These are phyloP conservation scores for Metarhizium guizhouense DNA, from an alignment of 2,329 filamentous ascomycete species.

Conservation along the genomic window DNA sequence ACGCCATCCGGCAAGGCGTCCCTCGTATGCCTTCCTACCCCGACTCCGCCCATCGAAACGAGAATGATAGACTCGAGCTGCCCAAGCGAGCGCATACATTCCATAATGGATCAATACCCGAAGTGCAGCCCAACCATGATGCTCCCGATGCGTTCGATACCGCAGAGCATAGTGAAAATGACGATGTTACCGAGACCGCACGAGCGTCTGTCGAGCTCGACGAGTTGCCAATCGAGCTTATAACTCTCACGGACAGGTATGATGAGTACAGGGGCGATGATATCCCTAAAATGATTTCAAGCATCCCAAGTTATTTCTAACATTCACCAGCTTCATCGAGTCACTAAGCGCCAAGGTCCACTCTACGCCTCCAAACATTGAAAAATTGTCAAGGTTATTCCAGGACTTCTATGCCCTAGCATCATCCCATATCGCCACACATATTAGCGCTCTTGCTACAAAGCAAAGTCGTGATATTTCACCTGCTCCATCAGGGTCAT, in stretches of 20 bases:
- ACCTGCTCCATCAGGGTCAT: constrained; percentile 43
- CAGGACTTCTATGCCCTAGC: constrained; percentile 88
- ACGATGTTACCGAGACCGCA: constrained; percentile 37
- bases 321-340: constrained; percentile 66
- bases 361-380: constrained; percentile 71
- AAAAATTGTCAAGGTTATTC: constrained; percentile 75
- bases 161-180: constrained; percentile 28
- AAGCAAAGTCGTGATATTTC: constrained; percentile 62
- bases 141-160: constrained; percentile 42
- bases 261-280: constrained; percentile 3
- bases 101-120: constrained; percentile 25
- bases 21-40: constrained; percentile 22
- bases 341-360: constrained; percentile 83
- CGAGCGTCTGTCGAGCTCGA: constrained; percentile 64
- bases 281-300: not conserved
- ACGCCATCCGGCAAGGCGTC: constrained; percentile 20
- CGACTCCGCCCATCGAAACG: constrained; percentile 16
- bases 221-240: constrained; percentile 86
- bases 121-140: constrained; percentile 13
- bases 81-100: constrained; percentile 39
- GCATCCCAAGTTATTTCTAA: not conserved
- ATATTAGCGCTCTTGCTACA: constrained; percentile 72
- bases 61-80: constrained; percentile 21
- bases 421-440: constrained; percentile 73
- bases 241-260: constrained; percentile 81